Base-by-base conservation (phyloP, 768 basidiomycete genomes). In the Epithele typhae region DNA sequence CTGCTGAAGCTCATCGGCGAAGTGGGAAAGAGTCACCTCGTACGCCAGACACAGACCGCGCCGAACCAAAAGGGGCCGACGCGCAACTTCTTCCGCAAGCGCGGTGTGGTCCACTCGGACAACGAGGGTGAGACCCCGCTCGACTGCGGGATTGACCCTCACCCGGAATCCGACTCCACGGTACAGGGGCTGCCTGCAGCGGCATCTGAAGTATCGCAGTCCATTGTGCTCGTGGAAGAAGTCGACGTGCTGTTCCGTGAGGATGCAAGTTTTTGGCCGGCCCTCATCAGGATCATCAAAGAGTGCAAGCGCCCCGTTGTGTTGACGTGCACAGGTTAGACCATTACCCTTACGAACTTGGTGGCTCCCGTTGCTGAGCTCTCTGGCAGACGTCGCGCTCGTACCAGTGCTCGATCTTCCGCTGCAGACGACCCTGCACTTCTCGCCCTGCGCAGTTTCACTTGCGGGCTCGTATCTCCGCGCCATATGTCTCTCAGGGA, bases 211-310 rank as follows among this genome's bases (percentile, higher is more conserved):
- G 69, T 88, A 48, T 75, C 81, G 45, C 95, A 99, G 68, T 94
- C 92, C 0, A 62, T 95, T 42, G 87, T 98, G 50, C 72, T 99
- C 32, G 66, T 99, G 12, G 96, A 99, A 64, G 96, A 99, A 62
- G 95, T 92, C 6, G 96, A 99, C 64, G 79, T 98, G 34, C 70
- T 98, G 38, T 99, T 84, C 69, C 82, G 80, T 50, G 89, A 92
- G 40, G 96, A 94, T 68, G 61, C 64, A 25, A 84, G 81, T 53
- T 98, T 93, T 64, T 95, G 91, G 91, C 74, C 84, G 14, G 78
- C 86, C 2, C 78, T 97, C 22, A 72, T 86, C 8, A 76, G 79
- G 46, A 76, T 99, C 49, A 92, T 97, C 60, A 81, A 77, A 50
- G 77, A 87, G 15, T 91, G 91, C 55, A 81, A 79, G 55, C 72